A percentile compares a stretch with the other conserved stretches of the same genome.
Conservation (phyloP, 2,329 filamentous ascomycete species). For the Dothideomycetes sp. region DNA sequence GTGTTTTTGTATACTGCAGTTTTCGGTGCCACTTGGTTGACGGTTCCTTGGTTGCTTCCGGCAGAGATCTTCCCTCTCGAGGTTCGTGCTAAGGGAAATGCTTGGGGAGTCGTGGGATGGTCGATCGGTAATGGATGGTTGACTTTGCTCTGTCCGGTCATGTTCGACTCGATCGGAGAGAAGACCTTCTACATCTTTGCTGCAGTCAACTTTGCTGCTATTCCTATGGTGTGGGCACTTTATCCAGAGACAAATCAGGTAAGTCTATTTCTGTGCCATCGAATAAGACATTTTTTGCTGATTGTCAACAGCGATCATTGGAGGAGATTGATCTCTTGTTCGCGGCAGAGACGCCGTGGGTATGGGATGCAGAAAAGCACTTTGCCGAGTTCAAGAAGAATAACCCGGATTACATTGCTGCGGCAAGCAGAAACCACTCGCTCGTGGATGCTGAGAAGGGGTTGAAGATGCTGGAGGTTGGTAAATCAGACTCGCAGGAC, state of each 20-base stretch:
- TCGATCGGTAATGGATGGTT: slow-evolving; percentile 58
- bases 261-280: slow-evolving; percentile 59
- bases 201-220: slow-evolving; percentile 54
- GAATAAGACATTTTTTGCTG: slow-evolving; percentile 65
- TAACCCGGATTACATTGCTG: slow-evolving; percentile 36
- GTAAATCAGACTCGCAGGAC: too few species aligned
- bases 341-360: slow-evolving; percentile 56
- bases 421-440: slow-evolving; percentile 22
- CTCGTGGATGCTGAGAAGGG: slow-evolving; percentile 20
- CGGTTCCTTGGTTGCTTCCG: slow-evolving; percentile 40
- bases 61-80: slow-evolving; percentile 67
- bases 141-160: slow-evolving; percentile 35
- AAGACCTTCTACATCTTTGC: slow-evolving; percentile 69
- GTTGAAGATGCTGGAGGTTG: too few species aligned
- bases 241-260: slow-evolving; percentile 62
- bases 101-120: slow-evolving; percentile 69
- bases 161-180: slow-evolving; percentile 55
- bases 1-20: slow-evolving; percentile 60
- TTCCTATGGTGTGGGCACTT: slow-evolving; percentile 62
- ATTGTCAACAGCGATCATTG: slow-evolving; percentile 44
- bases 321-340: slow-evolving; percentile 58
- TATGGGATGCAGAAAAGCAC: slow-evolving; percentile 60
- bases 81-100: slow-evolving; percentile 64
- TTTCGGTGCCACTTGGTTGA: slow-evolving; percentile 57
- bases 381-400: slow-evolving; percentile 55